Percentiles rank a stretch among this genome's conserved stretches.
Evolutionary conservation across 192 early-diverging fungal genomes (phyloP).

Genomic region (Coemansia sp.): DNA sequence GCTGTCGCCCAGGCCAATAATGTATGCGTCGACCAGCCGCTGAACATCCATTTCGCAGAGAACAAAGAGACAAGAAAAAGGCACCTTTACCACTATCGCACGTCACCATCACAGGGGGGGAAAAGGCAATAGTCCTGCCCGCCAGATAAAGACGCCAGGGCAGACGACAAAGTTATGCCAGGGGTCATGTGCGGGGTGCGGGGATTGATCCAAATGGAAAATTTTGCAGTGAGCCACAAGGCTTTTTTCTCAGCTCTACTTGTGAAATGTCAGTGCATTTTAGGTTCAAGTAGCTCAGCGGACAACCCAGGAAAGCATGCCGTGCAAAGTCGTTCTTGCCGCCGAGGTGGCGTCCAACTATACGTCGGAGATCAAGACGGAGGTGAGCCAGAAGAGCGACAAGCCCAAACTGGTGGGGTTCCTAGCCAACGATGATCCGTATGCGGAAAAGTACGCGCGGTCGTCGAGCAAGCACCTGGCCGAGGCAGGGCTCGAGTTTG

Average conservation of each 20-base stretch:
- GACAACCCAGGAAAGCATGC: conserved; percentile 38
- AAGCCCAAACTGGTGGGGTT: conserved; percentile 83
- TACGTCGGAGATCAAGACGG: conserved; percentile 46
- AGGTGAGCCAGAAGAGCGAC: conserved; percentile 58
- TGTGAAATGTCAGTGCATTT: no score
- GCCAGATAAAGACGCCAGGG: no score
- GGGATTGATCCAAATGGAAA: no score
- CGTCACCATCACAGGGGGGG: no score
- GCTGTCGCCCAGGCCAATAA: conserved; percentile 41
- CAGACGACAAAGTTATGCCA: no score
- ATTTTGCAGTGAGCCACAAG: no score
- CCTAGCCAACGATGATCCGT: conserved; percentile 91
- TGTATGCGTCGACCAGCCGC: conserved; percentile 46
- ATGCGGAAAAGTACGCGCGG: conserved; percentile 88
- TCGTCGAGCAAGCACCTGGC: conserved; percentile 92
- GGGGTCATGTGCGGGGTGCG: no score
- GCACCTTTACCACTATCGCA: no score
- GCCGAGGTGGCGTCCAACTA: conserved; percentile 49
- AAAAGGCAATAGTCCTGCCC: no score
- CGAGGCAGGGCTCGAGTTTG: conserved; percentile 86
- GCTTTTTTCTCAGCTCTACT: no score
- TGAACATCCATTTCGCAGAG: conserved; percentile 25
- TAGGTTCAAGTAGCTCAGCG: no score
- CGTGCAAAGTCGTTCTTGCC: conserved; percentile 52
- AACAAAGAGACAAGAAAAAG: background rate